Evolutionary conservation across 2,329 filamentous ascomycete species (phyloP).

Genomic region (Periglandula ipomoeae): DNA sequence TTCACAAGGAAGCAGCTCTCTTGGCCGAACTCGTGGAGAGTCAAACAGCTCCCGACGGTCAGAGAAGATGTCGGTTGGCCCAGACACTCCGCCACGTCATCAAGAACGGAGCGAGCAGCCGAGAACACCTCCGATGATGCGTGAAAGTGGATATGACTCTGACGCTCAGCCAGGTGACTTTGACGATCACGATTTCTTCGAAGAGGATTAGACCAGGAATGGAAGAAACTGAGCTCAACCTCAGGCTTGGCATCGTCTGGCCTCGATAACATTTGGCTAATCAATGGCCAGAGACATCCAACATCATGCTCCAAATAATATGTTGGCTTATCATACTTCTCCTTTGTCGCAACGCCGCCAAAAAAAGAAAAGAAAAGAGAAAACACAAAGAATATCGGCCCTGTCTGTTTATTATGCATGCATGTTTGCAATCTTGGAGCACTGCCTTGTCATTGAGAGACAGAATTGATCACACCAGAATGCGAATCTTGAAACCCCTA

Average conservation of each 20-base stretch:
- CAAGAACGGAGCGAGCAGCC: conserved; percentile 31
- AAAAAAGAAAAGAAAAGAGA: neutral
- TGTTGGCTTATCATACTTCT: neutral
- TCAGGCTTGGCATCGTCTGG: neutral
- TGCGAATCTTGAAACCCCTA: conserved; percentile 21
- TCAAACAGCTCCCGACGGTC: conserved; percentile 26
- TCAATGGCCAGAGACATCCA: neutral
- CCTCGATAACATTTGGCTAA: neutral
- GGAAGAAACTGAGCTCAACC: no score
- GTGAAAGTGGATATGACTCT: conserved; percentile 46
- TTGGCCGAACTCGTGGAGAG: conserved; percentile 17
- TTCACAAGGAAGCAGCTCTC: conserved; percentile 26
- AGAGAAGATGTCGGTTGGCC: conserved; percentile 29
- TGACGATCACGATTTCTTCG: conserved; percentile 51
- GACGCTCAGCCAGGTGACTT: conserved; percentile 52
- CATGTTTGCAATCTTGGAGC: neutral
- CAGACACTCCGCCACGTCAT: conserved; percentile 34
- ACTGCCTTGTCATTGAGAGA: neutral
- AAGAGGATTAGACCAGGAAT: no score
- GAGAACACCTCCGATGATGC: conserved; percentile 55
- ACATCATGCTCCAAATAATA: neutral
- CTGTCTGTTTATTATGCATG: conserved; percentile 4
- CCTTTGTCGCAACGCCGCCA: conserved; percentile 1
- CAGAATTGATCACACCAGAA: conserved; percentile 14
- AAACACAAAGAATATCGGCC: neutral